A percentile compares a stretch with the other conserved stretches of the same genome.
Evolutionary conservation across 495 filamentous ascomycete species (phyloP).

Genomic region (Aspergillus hancockii): DNA sequence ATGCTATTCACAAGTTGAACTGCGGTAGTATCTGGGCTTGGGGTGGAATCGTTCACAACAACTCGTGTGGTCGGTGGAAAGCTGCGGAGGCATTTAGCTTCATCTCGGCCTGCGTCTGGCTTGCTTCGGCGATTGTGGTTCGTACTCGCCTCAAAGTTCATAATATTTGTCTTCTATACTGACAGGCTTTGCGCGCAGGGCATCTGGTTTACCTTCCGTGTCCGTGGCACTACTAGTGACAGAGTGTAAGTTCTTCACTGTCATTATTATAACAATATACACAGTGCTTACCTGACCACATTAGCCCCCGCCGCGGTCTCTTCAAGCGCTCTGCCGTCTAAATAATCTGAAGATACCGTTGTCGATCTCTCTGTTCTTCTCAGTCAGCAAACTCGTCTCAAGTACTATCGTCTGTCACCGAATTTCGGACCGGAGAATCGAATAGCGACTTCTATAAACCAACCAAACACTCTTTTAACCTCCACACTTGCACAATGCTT

Average conservation of each 20-base stretch:
- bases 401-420: not conserved
- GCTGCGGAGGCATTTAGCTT: slow-evolving; percentile 67
- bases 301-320: slow-evolving; percentile 12
- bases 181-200: slow-evolving; percentile 25
- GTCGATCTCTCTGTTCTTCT: not conserved
- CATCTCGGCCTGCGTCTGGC: slow-evolving; percentile 66
- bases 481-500: not conserved
- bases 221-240: slow-evolving; percentile 20
- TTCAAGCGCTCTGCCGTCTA: slow-evolving; percentile 17
- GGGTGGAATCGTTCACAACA: slow-evolving; percentile 37
- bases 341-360: not conserved
- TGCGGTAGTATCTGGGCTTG: slow-evolving; percentile 60
- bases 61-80: slow-evolving; percentile 62
- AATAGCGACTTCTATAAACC: not conserved
- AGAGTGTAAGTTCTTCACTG: slow-evolving; percentile 17
- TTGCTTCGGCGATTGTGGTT: slow-evolving; percentile 57
- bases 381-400: not conserved
- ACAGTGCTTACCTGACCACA: not conserved
- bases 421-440: not conserved
- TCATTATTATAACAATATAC: not conserved
- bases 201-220: slow-evolving; percentile 47
- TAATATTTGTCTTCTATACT: not conserved
- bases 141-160: slow-evolving; percentile 13
- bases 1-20: slow-evolving; percentile 46
- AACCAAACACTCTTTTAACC: not conserved